A percentile compares a stretch with the other conserved stretches of the same genome.
Conservation (phyloP, 352 stramenopile genomes). For the Thalassiosira delicatula region DNA sequence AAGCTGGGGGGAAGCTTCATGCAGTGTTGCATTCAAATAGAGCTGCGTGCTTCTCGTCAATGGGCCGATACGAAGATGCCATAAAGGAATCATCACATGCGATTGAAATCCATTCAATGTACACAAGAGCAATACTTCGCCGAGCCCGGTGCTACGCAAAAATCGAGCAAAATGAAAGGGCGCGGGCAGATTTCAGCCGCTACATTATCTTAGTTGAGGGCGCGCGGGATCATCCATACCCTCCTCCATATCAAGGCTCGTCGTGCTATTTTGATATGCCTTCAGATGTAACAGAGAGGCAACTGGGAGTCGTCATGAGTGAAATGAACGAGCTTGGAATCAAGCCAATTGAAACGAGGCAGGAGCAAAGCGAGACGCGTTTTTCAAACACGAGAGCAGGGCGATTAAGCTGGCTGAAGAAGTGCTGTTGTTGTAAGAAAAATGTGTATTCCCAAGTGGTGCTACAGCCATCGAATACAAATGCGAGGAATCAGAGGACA, state of each 20-base stretch:
- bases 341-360: too few relatives aligned
- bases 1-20: constrained; percentile 78
- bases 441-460: too few relatives aligned
- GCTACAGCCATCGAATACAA: too few relatives aligned
- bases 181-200: constrained; percentile 74
- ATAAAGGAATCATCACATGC: constrained; percentile 75
- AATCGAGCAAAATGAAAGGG: constrained; percentile 71
- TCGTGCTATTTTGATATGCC: constrained; percentile 78
- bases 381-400: too few relatives aligned
- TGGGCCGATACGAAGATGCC: constrained; percentile 75
- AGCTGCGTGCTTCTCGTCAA: constrained; percentile 81
- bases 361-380: too few relatives aligned
- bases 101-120: constrained; percentile 77
- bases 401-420: too few relatives aligned
- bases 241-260: constrained; percentile 30
- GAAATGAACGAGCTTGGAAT: background rate
- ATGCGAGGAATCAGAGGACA: too few relatives aligned
- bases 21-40: constrained; percentile 84
- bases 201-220: constrained; percentile 75
- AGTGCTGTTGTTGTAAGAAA: too few relatives aligned
- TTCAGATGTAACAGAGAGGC: constrained; percentile 63
- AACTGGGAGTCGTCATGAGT: constrained; percentile 30
- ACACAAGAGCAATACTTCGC: constrained; percentile 84
- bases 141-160: constrained; percentile 74
- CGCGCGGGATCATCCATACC: constrained; percentile 42